Evolutionary conservation across 2,329 filamentous ascomycete species (phyloP).

Genomic region (Mycocentrospora acerina): DNA sequence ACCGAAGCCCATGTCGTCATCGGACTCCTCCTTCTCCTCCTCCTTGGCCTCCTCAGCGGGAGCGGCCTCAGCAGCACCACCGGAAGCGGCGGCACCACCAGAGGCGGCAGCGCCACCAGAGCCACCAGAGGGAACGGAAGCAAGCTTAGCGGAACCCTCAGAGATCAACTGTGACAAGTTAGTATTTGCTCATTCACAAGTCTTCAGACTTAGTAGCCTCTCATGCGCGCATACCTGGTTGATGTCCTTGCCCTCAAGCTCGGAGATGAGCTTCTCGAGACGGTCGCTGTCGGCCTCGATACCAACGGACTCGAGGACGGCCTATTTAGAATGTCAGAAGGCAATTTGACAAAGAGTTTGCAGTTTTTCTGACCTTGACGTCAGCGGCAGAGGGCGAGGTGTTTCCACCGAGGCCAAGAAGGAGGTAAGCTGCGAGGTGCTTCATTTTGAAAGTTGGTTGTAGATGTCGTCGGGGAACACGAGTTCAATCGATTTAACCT

Average conservation of each 20-base stretch:
- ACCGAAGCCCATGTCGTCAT: conserved; percentile 75
- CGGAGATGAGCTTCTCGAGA: conserved; percentile 80
- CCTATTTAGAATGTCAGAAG: conserved; percentile 51
- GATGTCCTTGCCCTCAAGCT: conserved; percentile 91
- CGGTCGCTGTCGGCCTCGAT: conserved; percentile 89
- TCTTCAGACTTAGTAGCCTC: conserved; percentile 16
- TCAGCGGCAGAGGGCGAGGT: conserved; percentile 79
- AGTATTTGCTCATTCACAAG: conserved; percentile 34
- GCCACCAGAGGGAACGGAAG: conserved; percentile 94
- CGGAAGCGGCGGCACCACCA: conserved; percentile 67
- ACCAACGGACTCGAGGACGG: conserved; percentile 88
- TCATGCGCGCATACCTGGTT: conserved; percentile 68
- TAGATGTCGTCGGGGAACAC: conserved; percentile 59
- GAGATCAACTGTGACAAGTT: conserved; percentile 72
- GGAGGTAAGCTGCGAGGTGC: conserved; percentile 99
- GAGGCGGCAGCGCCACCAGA: conserved; percentile 65
- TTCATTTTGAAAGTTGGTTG: conserved; percentile 76
- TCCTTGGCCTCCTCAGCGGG: conserved; percentile 64
- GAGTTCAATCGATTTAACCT: conserved; percentile 91
- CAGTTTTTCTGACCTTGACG: conserved; percentile 53
- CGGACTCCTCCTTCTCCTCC: conserved; percentile 76
- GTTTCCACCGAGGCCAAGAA: conserved; percentile 93
- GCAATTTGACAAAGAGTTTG: not conserved
- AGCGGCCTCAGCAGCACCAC: conserved; percentile 54
- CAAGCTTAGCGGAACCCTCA: conserved; percentile 89